Conservation (phyloP, 352 stramenopile species). For the Phytophthora colocasiae region DNA sequence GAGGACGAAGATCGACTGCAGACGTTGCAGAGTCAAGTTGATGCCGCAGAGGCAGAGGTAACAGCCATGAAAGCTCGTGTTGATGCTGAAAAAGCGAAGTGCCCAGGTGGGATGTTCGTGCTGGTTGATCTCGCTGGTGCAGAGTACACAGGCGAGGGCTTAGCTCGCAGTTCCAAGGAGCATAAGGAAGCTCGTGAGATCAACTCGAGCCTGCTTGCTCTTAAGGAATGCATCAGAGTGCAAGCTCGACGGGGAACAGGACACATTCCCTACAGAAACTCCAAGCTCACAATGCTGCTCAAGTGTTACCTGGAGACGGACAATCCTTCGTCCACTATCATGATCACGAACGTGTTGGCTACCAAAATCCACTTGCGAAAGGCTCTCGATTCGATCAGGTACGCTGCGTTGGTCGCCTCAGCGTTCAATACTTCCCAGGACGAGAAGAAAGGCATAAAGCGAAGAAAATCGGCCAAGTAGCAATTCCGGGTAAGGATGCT, state of each 20-base stretch:
- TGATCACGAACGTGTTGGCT: constrained; percentile 59
- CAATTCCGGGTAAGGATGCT: too few relatives aligned
- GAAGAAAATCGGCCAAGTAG: too few relatives aligned
- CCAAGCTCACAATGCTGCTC: constrained; percentile 60
- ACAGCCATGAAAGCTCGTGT: constrained; percentile 22
- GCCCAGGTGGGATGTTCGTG: constrained; percentile 44
- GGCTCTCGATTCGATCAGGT: constrained; percentile 49
- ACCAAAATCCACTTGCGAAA: constrained; percentile 30
- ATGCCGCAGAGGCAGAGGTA: constrained; percentile 28
- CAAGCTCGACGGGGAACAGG: constrained; percentile 21
- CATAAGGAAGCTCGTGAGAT: constrained; percentile 30
- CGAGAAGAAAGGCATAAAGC: background rate
- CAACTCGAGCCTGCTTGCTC: constrained; percentile 54
- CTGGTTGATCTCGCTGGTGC: constrained; percentile 61
- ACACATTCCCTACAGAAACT: constrained; percentile 48
- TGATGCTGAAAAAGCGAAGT: constrained; percentile 19
- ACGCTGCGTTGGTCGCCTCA: constrained; percentile 47
- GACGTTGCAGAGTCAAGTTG: constrained; percentile 28
- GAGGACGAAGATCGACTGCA: constrained; percentile 39
- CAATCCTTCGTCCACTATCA: constrained; percentile 39
- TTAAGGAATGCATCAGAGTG: constrained; percentile 58
- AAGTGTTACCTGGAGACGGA: constrained; percentile 39
- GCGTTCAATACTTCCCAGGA: constrained; percentile 36
- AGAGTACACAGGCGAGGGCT: constrained; percentile 59
- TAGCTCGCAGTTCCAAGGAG: constrained; percentile 26